phyloP scores from a whole-genome alignment of 2,329 filamentous ascomycete species.

The Xylariaceae sp. region DNA sequence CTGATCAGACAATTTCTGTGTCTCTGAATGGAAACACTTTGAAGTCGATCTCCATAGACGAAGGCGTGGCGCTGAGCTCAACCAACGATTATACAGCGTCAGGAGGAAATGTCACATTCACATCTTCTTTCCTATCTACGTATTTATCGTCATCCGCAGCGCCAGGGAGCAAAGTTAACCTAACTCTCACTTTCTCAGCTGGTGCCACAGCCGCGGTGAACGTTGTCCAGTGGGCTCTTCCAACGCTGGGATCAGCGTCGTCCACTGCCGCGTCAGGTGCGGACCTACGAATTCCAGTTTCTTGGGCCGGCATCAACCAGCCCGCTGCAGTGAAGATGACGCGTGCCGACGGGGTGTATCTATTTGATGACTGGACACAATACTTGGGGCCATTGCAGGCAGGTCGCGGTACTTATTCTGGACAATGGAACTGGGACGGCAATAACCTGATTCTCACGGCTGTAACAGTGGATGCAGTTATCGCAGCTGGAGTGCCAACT shows the following conservation, averaged over 20 bases:
- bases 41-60: conserved; percentile 45
- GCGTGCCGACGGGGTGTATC: conserved; percentile 52
- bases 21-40: conserved; percentile 61
- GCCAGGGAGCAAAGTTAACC: conserved; percentile 54
- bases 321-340: conserved; percentile 58
- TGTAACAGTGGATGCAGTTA: conserved; percentile 52
- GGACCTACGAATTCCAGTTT: conserved; percentile 56
- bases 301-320: conserved; percentile 56
- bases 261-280: conserved; percentile 36
- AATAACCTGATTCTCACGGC: conserved; percentile 53
- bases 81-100: conserved; percentile 55
- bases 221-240: conserved; percentile 59
- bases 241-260: conserved; percentile 41
- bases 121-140: conserved; percentile 50
- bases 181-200: conserved; percentile 59
- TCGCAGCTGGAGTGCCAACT: conserved; percentile 49
- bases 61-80: conserved; percentile 41
- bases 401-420: conserved; percentile 53
- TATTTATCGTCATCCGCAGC: conserved; percentile 49
- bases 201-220: conserved; percentile 54
- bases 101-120: conserved; percentile 53
- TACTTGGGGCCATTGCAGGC: conserved; percentile 59
- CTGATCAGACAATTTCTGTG: conserved; percentile 53
- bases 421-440: conserved; percentile 58
- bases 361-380: conserved; percentile 63